Evolutionary conservation across 768 basidiomycete genomes (phyloP).

Genomic region (Pleurotus citrinopileatus): DNA sequence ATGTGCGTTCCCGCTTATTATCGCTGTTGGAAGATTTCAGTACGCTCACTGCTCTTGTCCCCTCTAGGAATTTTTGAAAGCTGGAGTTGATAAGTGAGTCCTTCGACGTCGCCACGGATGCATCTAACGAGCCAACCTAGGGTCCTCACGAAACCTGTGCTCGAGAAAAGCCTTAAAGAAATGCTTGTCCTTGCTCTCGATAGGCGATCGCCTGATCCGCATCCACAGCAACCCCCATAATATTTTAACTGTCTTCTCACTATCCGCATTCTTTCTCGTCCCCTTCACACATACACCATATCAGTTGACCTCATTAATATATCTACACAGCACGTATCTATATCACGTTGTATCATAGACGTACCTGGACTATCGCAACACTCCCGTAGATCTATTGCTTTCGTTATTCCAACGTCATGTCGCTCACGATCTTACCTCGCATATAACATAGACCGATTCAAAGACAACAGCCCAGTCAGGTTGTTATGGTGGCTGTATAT

Average conservation of each 20-base stretch:
- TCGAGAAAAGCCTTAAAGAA: constrained; percentile 36
- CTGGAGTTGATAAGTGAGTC: constrained; percentile 56
- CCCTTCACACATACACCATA: background rate
- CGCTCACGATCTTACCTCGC: too few species aligned
- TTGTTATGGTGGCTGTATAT: too few species aligned
- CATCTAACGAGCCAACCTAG: constrained; percentile 24
- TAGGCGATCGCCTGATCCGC: background rate
- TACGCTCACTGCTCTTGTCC: background rate
- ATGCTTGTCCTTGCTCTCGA: constrained; percentile 24
- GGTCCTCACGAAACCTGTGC: constrained; percentile 61
- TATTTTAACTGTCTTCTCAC: background rate
- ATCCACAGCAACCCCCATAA: background rate
- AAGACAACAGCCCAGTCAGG: too few species aligned
- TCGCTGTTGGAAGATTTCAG: background rate
- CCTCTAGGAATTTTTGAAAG: constrained; percentile 54
- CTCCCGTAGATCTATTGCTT: background rate
- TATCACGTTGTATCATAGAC: background rate
- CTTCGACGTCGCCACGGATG: background rate
- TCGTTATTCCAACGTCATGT: background rate
- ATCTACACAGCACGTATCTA: background rate
- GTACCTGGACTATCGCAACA: background rate
- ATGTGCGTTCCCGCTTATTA: constrained; percentile 23
- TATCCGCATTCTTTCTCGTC: background rate
- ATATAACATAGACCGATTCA: too few species aligned
- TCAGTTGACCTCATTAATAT: background rate